Conservation (phyloP, 2,329 filamentous ascomycete genomes). For the Calycina herbarum region DNA sequence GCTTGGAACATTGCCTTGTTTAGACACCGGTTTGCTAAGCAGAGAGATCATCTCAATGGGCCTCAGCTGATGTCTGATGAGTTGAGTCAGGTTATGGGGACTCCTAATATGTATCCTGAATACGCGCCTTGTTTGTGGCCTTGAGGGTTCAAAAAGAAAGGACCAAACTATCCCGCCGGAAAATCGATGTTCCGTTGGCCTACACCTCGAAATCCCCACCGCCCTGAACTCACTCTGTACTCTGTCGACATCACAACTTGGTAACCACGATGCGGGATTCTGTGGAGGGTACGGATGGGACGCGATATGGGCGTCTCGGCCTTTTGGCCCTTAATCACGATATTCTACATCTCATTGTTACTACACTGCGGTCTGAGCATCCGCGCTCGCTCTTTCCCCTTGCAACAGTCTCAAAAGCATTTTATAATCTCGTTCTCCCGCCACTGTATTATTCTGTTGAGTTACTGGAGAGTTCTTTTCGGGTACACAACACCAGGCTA, state of each 20-base stretch:
- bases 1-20: conserved; percentile 46
- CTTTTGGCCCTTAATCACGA: background rate
- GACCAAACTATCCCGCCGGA: too few relatives aligned
- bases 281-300: background rate
- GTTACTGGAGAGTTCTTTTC: background rate
- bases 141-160: conserved; percentile 7
- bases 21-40: conserved; percentile 24
- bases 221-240: too few relatives aligned
- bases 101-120: conserved; percentile 20
- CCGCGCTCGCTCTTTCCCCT: background rate
- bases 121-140: conserved; percentile 27
- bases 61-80: conserved; percentile 26
- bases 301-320: background rate
- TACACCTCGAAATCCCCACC: too few relatives aligned
- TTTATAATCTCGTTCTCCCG: background rate
- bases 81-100: conserved; percentile 25
- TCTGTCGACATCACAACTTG: background rate
- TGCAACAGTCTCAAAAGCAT: background rate
- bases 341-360: background rate
- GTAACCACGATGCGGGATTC: background rate
- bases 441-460: background rate
- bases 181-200: too few relatives aligned
- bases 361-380: background rate
- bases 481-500: background rate
- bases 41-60: conserved; percentile 20